A percentile compares a stretch with the other conserved stretches of the same genome.
Conservation (phyloP, 371 early-diverging fungal species). For the Massospora cicadina region DNA sequence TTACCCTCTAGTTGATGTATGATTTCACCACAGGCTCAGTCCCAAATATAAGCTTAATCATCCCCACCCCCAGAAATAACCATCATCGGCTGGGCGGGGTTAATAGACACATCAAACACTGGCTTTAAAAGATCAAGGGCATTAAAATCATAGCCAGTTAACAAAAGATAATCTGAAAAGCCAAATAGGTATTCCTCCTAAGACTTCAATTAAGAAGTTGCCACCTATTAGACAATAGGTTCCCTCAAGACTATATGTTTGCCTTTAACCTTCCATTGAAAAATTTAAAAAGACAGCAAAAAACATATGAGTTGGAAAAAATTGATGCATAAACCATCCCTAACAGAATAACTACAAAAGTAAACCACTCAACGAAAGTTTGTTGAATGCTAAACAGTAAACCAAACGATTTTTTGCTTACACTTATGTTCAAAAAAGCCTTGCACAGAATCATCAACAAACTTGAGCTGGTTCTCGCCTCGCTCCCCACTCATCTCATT, state of each 20-base stretch:
- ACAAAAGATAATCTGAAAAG: neutral
- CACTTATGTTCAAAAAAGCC: slow-evolving; percentile 82
- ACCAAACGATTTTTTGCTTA: slow-evolving; percentile 13
- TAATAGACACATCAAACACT: slow-evolving; percentile 66
- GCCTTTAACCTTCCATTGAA: no score
- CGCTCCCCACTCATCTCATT: slow-evolving; percentile 13
- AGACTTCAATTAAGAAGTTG: no score
- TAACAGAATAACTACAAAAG: no score
- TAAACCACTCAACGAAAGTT: neutral
- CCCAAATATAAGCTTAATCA: slow-evolving; percentile 83
- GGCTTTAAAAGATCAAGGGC: slow-evolving; percentile 33
- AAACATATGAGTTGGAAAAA: no score
- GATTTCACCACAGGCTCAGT: slow-evolving; percentile 60
- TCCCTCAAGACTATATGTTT: no score
- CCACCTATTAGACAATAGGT: no score
- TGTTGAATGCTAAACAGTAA: neutral
- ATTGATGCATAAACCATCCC: no score
- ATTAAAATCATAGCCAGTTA: neutral
- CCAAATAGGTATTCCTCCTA: neutral
- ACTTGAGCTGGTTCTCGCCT: slow-evolving; percentile 35
- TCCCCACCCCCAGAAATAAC: slow-evolving; percentile 80
- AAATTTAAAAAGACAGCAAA: no score
- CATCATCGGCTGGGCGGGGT: slow-evolving; percentile 50
- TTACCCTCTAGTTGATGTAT: slow-evolving; percentile 30
- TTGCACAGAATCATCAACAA: slow-evolving; percentile 78